Evolutionary conservation across 2,329 filamentous ascomycete species (phyloP).

Genomic region (Chalaropsis thielavioides): DNA sequence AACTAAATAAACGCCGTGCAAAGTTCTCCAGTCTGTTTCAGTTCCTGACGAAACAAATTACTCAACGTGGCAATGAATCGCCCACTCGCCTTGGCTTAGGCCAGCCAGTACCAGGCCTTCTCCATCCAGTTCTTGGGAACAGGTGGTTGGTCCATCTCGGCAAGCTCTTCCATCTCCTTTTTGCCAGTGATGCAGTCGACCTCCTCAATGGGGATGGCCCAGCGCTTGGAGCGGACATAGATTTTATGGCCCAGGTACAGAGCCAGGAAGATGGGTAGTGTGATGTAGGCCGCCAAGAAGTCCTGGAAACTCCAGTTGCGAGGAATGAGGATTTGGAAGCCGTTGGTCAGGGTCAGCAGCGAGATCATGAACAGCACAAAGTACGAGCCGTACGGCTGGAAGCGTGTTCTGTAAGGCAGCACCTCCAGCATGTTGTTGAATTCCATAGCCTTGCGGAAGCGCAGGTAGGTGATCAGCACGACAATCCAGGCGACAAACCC

Average conservation of each 20-base stretch:
- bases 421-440: constrained; percentile 35
- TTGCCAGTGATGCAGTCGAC: constrained; percentile 45
- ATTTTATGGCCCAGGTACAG: constrained; percentile 50
- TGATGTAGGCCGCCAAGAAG: constrained; percentile 54
- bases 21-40: background rate
- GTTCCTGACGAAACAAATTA: background rate
- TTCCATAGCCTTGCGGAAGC: constrained; percentile 42
- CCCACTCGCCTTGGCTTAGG: constrained; percentile 23
- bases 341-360: constrained; percentile 57
- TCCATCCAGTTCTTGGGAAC: constrained; percentile 37
- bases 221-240: constrained; percentile 29
- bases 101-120: constrained; percentile 43
- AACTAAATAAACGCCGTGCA: constrained; percentile 3
- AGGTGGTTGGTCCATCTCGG: constrained; percentile 32
- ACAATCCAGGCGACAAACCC: constrained; percentile 48
- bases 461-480: constrained; percentile 43
- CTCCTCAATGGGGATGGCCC: constrained; percentile 30
- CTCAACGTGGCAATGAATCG: background rate
- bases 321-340: constrained; percentile 60
- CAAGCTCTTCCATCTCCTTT: constrained; percentile 47
- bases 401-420: constrained; percentile 37
- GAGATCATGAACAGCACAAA: constrained; percentile 41
- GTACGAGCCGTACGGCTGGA: constrained; percentile 51
- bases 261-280: constrained; percentile 43
- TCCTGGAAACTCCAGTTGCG: constrained; percentile 44